Evolutionary conservation across 129 eudicot species (phyloP), one percentile per base, ranked within the genome.

Genomic region (Sambucus nigra): DNA sequence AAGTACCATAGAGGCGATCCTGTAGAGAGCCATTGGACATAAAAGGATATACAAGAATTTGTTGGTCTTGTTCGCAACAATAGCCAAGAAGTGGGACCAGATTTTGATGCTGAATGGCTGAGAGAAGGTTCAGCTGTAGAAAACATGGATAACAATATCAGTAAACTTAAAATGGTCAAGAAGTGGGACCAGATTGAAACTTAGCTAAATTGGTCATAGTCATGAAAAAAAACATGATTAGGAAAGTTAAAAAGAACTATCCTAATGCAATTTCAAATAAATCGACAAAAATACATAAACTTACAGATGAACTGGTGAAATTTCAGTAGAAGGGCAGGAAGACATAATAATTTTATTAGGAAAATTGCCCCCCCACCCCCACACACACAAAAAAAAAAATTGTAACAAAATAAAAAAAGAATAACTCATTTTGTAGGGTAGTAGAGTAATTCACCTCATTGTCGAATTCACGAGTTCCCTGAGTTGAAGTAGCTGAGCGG

Each of bases 21-120:
- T 86, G 95, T 67, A 86, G 81, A 46, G 92, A 86, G 31, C 95
- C 92, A 48, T 86, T 86, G 25, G 95, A 86, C 95, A 86, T 86
- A 69, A 78, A 86, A 57, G 95, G 95, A 62, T 81, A 86, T 54
- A 86, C 87, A 55, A 86, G 95, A 61, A 81, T 86, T 60, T 86
- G 95, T 59, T 86, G 95, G 45, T 86, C 92, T 47, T 81, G 81
- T 62, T 86, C 95, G 32, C 78, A 69, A 57, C 95, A 86, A 66
- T 67, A 81, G 47, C 95, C 95, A 47, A 81, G 72, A 51, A 86
- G 92, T 16, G 95, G 95, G 16, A 86, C 95, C 80, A 86, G 62
- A 67, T 86, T 78, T 60, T 81, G 81, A 40, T 86, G 92, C 52
- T 63, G 75, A 55, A 86, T 81, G 55, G 84, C 75, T 41, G 95